phyloP scores from a whole-genome alignment of 2,329 filamentous ascomycete genomes.

The Dothiorella sarmentorum region DNA sequence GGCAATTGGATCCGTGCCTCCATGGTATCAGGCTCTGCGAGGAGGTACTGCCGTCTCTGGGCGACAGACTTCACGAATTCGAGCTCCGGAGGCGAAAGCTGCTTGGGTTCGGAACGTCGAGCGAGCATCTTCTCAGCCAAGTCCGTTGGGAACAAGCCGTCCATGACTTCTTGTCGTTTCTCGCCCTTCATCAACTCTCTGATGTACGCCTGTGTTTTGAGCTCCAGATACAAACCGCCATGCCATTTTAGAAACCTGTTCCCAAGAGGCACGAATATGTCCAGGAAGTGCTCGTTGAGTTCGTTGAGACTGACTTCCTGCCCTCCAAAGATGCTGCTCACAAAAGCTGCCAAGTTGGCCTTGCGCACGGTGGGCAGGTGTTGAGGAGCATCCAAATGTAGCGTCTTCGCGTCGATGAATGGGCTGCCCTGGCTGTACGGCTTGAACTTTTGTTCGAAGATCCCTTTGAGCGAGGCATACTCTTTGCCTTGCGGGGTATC shows the following conservation, averaged over 20 bases:
- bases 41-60: slow-evolving; percentile 53
- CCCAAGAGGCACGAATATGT: slow-evolving; percentile 61
- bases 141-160: slow-evolving; percentile 58
- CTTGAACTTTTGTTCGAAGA: slow-evolving; percentile 60
- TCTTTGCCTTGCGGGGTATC: slow-evolving; percentile 57
- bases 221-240: slow-evolving; percentile 58
- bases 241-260: slow-evolving; percentile 58
- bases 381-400: slow-evolving; percentile 52
- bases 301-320: slow-evolving; percentile 63
- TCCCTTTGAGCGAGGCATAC: slow-evolving; percentile 58
- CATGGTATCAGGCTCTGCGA: slow-evolving; percentile 34
- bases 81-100: slow-evolving; percentile 55
- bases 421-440: slow-evolving; percentile 56
- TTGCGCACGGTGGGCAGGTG: slow-evolving; percentile 47
- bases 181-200: slow-evolving; percentile 44
- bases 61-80: slow-evolving; percentile 44
- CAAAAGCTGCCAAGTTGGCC: slow-evolving; percentile 63
- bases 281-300: slow-evolving; percentile 60
- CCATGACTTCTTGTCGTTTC: slow-evolving; percentile 52
- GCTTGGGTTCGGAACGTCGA: slow-evolving; percentile 52
- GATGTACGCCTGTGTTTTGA: slow-evolving; percentile 67
- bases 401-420: slow-evolving; percentile 53
- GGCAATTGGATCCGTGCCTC: slow-evolving; percentile 50
- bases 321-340: slow-evolving; percentile 61
- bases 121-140: slow-evolving; percentile 53